Evolutionary conservation across 345 rosid genomes (phyloP).

Genomic region (Corchorus olitorius): DNA sequence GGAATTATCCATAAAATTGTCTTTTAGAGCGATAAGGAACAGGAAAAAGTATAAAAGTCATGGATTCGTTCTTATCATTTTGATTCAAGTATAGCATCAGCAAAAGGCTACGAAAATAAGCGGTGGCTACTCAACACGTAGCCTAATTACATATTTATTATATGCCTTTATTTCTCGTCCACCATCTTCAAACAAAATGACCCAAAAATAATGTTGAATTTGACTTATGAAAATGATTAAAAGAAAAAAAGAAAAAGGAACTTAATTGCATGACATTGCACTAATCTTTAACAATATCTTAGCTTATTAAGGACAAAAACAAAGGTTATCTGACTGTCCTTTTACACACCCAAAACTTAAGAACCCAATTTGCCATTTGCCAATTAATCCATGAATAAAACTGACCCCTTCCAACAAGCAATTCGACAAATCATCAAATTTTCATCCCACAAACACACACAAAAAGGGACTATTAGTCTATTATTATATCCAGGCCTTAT

Average conservation of each 20-base stretch:
- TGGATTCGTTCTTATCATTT: conserved; percentile 3
- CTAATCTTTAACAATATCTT: background rate
- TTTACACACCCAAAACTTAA: background rate
- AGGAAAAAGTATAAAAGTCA: background rate
- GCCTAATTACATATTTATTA: background rate
- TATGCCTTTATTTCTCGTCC: background rate
- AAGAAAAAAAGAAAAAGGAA: no score
- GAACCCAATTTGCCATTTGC: background rate
- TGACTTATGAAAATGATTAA: conserved; percentile 1
- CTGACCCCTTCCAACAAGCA: background rate
- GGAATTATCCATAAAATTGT: no score
- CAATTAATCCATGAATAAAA: background rate
- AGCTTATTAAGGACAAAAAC: background rate
- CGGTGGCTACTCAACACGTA: background rate
- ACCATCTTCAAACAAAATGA: background rate
- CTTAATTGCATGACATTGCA: background rate
- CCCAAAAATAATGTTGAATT: background rate
- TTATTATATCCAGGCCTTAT: no score
- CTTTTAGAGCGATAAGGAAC: background rate
- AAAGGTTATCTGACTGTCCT: background rate
- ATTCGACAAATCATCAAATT: background rate
- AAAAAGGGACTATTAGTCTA: background rate
- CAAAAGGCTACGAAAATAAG: background rate
- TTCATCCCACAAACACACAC: background rate
- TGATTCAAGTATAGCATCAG: background rate